Base-by-base conservation (phyloP, 331 rosid species). In the Acacia pycnantha region DNA sequence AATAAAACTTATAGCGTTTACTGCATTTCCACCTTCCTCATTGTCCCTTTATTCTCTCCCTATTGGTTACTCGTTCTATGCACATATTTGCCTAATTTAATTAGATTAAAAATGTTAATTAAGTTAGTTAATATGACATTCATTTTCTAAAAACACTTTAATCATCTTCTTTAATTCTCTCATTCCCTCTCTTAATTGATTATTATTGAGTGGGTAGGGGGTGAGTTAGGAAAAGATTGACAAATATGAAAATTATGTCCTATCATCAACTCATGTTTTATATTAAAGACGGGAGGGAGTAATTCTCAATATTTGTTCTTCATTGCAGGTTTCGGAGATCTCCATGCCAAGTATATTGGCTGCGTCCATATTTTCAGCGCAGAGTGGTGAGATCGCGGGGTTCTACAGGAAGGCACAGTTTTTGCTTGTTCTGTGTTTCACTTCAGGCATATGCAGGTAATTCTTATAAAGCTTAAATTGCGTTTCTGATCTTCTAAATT, bases 371-470 rank as follows among this genome's bases (percentile, higher is more conserved):
- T 94, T 94, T 86, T 85, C 92, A 74, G 98, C 98, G 18, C 92
- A 88, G 79, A 86, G 87, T 44, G 92, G 97, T 6, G 80, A 94
- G 81, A 65, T 79, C 27, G 19, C 7, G 59, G 85, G 74, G 66
- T 94, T 94, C 82, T 85, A 82, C 67, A 86, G 90, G 88, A 92
- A 88, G 70, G 81, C 90, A 6, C 69, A 79, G 81, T 40, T 85
- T 76, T 81, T 94, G 74, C 86, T 84, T 83, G 71, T 92, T n/a
- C 74, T 94, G 79, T 92, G 91, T 82, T 27, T 90, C 37, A 84
- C 87, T 51, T 94, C 98, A 12, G 98, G 92, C 70, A 88, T 92
- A 70, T 92, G 90, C 93, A 92, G 95, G 98, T 94, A 47, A 75
- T 53, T 85, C 78, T 81, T 58, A 8, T 74, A 44, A 50, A 70